Evolutionary conservation across 768 basidiomycete species (phyloP), one percentile per base, ranked within the genome.

Genomic region (Leccinum obscurum): DNA sequence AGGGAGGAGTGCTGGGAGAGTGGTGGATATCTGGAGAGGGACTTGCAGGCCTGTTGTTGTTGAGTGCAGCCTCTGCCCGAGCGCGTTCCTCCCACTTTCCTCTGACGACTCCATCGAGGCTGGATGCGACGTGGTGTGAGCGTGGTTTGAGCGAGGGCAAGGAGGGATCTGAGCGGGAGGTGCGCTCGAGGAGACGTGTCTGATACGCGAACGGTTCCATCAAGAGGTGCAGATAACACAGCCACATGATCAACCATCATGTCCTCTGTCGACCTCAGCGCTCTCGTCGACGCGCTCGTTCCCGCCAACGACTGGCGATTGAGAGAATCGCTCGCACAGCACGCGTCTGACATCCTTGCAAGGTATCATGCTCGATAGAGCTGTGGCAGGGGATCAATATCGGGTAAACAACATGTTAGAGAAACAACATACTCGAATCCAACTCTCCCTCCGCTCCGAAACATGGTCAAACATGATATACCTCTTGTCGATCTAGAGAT

Each of bases 401-500:
- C 46, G 35, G 52, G 50, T 60, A 8, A 20, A 44, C 3, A 46
- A 41, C 14, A 15, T 51, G 51, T 17, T 14, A 10, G 17, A 34
- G 52, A 49, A 62, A 39, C 17, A 51, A 78, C 87, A 62, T 68
- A 95, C 95, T 74, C 90, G 80, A 61, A 98, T 78, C 96, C 95
- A 98, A 57, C 79, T 78, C 72, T 93, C 91, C 64, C 96, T 79
- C 66, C 93, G 84, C 54, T 93, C 88, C 0, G 94, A 88, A 55
- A 91, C 79, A 72, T 97, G 92, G 62, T 94, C 88, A 68, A 96
- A 98, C 66, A 85, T 80, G 11, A 85, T 82, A 68, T 93, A 98
- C 50, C 96, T 81, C 74, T 89, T 93, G 76, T 98, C 96, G 64
- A 89, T 88, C 94, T 97, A 62, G 6, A 17, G 41, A 32, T 26